Conservation (phyloP, 106 monocot genomes). For the Platanthera guangdongensis region DNA sequence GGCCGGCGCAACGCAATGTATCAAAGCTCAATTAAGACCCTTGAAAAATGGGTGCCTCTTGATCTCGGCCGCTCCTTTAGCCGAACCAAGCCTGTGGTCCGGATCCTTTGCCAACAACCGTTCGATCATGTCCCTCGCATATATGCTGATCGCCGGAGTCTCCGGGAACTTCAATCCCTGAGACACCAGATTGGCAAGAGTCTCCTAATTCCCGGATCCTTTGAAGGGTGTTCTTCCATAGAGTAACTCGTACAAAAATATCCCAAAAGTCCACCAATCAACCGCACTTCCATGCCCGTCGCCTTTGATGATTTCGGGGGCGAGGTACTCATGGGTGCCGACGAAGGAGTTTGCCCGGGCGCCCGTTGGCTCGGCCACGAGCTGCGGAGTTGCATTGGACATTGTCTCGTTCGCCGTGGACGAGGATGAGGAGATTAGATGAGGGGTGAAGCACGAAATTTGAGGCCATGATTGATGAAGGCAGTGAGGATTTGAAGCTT, state of each 20-base stretch:
- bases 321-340: slow-evolving; percentile 68
- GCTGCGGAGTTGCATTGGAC: slow-evolving; percentile 36
- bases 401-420: slow-evolving; percentile 19
- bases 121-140: slow-evolving; percentile 55
- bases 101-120: slow-evolving; percentile 59
- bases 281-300: slow-evolving; percentile 73
- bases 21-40: slow-evolving; percentile 67
- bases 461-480: slow-evolving; percentile 55
- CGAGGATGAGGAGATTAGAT: slow-evolving; percentile 27
- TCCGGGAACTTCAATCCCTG: slow-evolving; percentile 56
- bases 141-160: slow-evolving; percentile 30
- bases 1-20: slow-evolving; percentile 51
- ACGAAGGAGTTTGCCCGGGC: slow-evolving; percentile 69
- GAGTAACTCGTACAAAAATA: slow-evolving; percentile 58
- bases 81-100: slow-evolving; percentile 52
- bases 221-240: slow-evolving; percentile 67
- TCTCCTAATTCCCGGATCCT: slow-evolving; percentile 58
- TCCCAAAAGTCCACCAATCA: slow-evolving; percentile 74
- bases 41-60: slow-evolving; percentile 64
- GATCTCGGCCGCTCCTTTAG: slow-evolving; percentile 58
- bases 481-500: slow-evolving; percentile 48
- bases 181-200: slow-evolving; percentile 47
- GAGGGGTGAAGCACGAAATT: slow-evolving; percentile 73
- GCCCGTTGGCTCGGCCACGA: slow-evolving; percentile 58
- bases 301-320: slow-evolving; percentile 72